phyloP scores from a whole-genome alignment of 1,139 yeast genomes.

The Blastobotrys petasosporus region DNA sequence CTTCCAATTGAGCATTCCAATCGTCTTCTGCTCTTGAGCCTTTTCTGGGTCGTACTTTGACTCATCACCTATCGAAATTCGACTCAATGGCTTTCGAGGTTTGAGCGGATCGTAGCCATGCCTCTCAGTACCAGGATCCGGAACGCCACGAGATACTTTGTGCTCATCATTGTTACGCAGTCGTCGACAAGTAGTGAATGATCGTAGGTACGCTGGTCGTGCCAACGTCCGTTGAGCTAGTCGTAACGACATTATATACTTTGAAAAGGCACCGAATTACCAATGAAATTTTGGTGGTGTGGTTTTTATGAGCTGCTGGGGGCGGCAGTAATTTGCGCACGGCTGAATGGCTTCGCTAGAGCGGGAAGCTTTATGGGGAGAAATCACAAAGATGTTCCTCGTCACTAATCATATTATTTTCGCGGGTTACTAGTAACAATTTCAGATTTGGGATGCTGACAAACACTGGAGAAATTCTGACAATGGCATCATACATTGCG shows the following conservation, averaged over 20 bases:
- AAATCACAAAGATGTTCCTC: too few relatives aligned
- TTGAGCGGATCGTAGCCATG: conserved; percentile 30
- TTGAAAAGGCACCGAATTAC: too few relatives aligned
- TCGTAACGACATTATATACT: background rate
- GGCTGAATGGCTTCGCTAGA: too few relatives aligned
- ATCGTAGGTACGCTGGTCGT: background rate
- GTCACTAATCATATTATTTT: too few relatives aligned
- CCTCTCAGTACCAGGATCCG: conserved; percentile 20
- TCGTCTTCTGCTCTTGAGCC: conserved; percentile 33
- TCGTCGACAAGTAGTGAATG: background rate
- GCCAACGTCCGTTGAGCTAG: background rate
- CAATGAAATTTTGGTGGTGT: too few relatives aligned
- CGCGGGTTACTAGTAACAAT: too few relatives aligned
- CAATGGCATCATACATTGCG: too few relatives aligned
- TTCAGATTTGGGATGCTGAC: too few relatives aligned
- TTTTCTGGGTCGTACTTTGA: conserved; percentile 27
- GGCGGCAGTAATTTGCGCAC: too few relatives aligned
- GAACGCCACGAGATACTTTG: conserved; percentile 4
- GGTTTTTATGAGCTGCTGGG: too few relatives aligned
- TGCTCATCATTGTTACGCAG: conserved; percentile 1
- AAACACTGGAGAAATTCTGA: too few relatives aligned
- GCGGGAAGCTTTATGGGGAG: too few relatives aligned
- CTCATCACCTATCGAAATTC: conserved; percentile 51
- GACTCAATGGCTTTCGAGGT: conserved; percentile 42
- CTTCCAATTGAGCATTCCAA: conserved; percentile 85